Percentiles rank a stretch among this genome's conserved stretches.
These are phyloP conservation scores for Lentinula novae-zelandiae DNA, from an alignment of 1,284 basidiomycete genomes.

Conservation along the genomic window DNA sequence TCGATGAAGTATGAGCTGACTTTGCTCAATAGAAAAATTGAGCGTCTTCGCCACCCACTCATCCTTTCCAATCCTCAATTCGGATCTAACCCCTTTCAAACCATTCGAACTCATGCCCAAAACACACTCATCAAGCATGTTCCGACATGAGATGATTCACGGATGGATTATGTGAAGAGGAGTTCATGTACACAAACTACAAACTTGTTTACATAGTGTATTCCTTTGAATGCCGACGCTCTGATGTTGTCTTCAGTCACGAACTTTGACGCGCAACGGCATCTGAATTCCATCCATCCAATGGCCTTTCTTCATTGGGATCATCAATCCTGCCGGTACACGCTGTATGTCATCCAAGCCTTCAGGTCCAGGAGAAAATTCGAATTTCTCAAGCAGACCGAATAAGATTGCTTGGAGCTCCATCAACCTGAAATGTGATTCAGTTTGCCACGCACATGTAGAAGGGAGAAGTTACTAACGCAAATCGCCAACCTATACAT, in stretches of 20 bases:
- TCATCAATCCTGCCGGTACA: background rate
- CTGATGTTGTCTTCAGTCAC: background rate
- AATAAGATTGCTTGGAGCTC: slow-evolving; percentile 17
- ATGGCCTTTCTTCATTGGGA: background rate
- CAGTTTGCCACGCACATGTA: background rate
- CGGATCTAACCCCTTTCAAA: slow-evolving; percentile 68
- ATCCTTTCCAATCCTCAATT: slow-evolving; percentile 69
- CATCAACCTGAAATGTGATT: background rate
- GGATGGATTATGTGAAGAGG: background rate
- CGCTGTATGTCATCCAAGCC: slow-evolving; percentile 7
- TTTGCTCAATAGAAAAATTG: slow-evolving; percentile 46
- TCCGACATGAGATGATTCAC: background rate
- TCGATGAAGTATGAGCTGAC: background rate
- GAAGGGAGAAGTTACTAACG: background rate
- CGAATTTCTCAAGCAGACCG: slow-evolving; percentile 21
- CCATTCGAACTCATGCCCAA: slow-evolving; percentile 75
- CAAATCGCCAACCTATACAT: slow-evolving; percentile 11
- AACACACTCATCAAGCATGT: slow-evolving; percentile 67
- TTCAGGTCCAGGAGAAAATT: slow-evolving; percentile 17
- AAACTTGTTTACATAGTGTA: too few relatives aligned
- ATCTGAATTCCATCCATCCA: background rate
- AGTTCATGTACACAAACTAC: too few relatives aligned
- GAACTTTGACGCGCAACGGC: background rate
- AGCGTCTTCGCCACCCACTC: slow-evolving; percentile 67
- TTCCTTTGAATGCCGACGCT: too few relatives aligned